Percentiles rank a stretch among this genome's conserved stretches.
phyloP scores from a whole-genome alignment of 306 rosid species.

The Morella rubra region DNA sequence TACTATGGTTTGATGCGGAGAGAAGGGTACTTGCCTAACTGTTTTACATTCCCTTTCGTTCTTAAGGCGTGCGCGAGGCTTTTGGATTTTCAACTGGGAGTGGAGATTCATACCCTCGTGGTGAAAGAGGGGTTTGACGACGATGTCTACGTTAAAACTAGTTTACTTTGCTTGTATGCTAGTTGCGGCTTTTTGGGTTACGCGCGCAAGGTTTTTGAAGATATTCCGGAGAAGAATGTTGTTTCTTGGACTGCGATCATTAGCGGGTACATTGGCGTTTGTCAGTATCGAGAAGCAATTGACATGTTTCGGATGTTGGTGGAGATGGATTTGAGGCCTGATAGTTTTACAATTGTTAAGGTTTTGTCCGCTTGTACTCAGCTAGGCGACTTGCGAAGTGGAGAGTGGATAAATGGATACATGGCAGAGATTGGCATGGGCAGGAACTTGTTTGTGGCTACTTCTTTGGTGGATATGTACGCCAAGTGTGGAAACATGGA shows the following conservation, averaged over 20 bases:
- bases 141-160: slow-evolving; percentile 10
- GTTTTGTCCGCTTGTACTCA: slow-evolving; percentile 26
- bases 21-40: neutral
- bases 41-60: slow-evolving; percentile 11
- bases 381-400: slow-evolving; percentile 15
- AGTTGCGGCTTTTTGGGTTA: neutral
- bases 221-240: slow-evolving; percentile 5
- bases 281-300: slow-evolving; percentile 11
- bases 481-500: slow-evolving; percentile 30
- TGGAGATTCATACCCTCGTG: slow-evolving; percentile 5
- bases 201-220: neutral
- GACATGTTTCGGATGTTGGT: neutral
- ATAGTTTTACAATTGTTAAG: slow-evolving; percentile 1
- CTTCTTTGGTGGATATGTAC: slow-evolving; percentile 35
- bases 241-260: slow-evolving; percentile 11
- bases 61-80: slow-evolving; percentile 10
- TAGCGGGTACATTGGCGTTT: slow-evolving; percentile 6
- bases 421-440: slow-evolving; percentile 27
- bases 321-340: slow-evolving; percentile 8
- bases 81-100: slow-evolving; percentile 2
- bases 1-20: neutral
- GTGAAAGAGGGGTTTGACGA: slow-evolving; percentile 1
- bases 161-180: neutral
- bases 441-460: slow-evolving; percentile 28
- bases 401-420: slow-evolving; percentile 24